phyloP scores from a whole-genome alignment of 1,284 basidiomycete genomes.

The Salmacisia buchloeana region DNA sequence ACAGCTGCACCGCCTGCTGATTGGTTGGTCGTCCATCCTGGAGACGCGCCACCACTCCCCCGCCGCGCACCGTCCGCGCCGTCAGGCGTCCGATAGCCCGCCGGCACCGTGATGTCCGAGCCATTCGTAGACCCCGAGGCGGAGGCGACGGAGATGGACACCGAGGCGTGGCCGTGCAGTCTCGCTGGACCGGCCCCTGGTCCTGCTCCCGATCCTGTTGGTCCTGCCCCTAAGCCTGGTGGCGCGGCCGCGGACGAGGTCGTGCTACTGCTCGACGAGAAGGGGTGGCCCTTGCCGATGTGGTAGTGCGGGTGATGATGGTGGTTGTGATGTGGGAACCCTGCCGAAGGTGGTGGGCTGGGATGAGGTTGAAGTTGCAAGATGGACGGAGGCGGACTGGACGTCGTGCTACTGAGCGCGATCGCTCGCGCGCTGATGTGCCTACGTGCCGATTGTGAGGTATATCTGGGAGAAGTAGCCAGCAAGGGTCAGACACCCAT shows the following conservation, averaged over 20 bases:
- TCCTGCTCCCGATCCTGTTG: neutral
- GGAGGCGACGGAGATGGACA: slow-evolving; percentile 19
- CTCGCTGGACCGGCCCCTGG: neutral
- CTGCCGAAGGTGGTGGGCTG: too few relatives aligned
- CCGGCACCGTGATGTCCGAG: neutral
- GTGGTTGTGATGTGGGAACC: too few relatives aligned
- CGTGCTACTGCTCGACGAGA: neutral
- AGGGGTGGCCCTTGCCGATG: neutral
- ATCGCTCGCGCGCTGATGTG: neutral
- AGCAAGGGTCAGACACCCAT: too few relatives aligned
- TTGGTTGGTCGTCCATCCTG: too few relatives aligned
- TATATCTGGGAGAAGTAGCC: too few relatives aligned
- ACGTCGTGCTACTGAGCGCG: neutral
- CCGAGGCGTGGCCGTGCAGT: slow-evolving; percentile 16
- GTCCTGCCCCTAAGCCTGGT: neutral
- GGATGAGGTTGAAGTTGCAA: neutral
- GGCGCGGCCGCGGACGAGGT: neutral
- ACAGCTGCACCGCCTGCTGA: neutral
- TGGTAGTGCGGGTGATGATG: too few relatives aligned
- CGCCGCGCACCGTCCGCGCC: too few relatives aligned
- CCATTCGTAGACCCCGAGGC: neutral
- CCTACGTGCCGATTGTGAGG: neutral
- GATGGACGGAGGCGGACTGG: neutral
- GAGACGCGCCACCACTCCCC: too few relatives aligned
- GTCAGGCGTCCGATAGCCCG: too few relatives aligned